These are phyloP conservation scores for Lunularia cruciata DNA, from an alignment of 225 moss, liverwort and hornwort genomes.

Conservation along the genomic window DNA sequence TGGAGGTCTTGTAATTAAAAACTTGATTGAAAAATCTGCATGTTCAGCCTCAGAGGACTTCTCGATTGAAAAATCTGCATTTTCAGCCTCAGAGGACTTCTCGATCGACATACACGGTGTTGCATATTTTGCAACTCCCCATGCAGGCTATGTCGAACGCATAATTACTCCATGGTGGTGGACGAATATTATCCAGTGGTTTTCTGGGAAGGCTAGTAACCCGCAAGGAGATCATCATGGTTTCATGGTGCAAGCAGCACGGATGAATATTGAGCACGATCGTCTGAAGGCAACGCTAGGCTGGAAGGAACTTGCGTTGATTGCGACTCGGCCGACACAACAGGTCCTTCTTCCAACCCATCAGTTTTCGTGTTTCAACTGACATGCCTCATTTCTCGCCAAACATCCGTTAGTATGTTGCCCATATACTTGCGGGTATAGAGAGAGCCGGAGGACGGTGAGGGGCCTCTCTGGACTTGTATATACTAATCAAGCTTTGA, in stretches of 20 bases:
- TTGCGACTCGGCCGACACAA: constrained; percentile 14
- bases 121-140: constrained; percentile 19
- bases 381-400: not conserved
- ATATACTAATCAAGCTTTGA: not conserved
- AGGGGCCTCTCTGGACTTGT: too few species aligned
- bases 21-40: not conserved
- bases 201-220: too few species aligned
- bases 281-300: not conserved
- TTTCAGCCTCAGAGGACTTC: not conserved
- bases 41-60: too few species aligned
- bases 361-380: too few species aligned
- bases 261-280: not conserved
- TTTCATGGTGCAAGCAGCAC: too few species aligned
- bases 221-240: too few species aligned
- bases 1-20: constrained; percentile 24
- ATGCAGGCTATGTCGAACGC: not conserved
- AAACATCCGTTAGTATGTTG: too few species aligned
- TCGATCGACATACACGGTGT: not conserved
- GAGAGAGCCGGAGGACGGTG: too few species aligned
- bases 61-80: not conserved
- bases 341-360: not conserved
- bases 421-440: too few species aligned
- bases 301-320: constrained; percentile 16
- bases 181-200: too few species aligned
- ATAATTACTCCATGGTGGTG: too few species aligned